Evolutionary conservation across 2,329 filamentous ascomycete species (phyloP), one percentile per base, ranked within the genome.

Genomic region (Nectriaceae sp.): DNA sequence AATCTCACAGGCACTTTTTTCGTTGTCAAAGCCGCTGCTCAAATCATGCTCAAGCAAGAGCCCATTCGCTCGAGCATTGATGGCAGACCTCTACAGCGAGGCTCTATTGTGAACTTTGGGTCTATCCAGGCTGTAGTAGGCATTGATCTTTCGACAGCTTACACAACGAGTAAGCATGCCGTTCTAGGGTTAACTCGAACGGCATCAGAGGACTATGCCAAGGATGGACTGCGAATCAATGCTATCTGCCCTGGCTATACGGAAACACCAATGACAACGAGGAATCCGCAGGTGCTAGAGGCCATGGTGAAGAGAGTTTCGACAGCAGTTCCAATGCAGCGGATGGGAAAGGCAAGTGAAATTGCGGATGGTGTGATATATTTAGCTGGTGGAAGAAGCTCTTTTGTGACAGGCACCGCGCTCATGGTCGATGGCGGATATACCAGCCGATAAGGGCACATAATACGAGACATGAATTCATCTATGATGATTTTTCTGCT

Each of bases 31-130:
- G 70, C 70, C 4, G 66, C 68, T 0, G 68, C 70, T 2, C 8
- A 65, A 22, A 67, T 75, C 20, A 77, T 77, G 74, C 53, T 75
- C 11, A 62, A 70, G 51, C 74, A 76, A 50, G 67, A 72, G 0
- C 68, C 62, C 0, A 72, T 75, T 3, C 44, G 52, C 1, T 73
- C 70, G 0, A 52, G 54, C 0, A 66, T 71, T 26, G 65, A 74
- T 21, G 47, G 56, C 2, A 44, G 53, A 3, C 24, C 49, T 1
- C 19, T 58, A 2, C 55, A 58, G 2, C 43, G 53, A 0, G 56
- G 56, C 11, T 59, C 53, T 0, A 59, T 59, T 3, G 39, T 59
- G 40, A 55, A 57, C n/a, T 59, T 59, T 5, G 50, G 50, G 0
- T 57, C 53, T 4, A 57, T 59, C 1, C 56, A 57, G 1, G 56